Evolutionary conservation across 129 eudicot species (phyloP).

Genomic region (Oenanthe sinensis): DNA sequence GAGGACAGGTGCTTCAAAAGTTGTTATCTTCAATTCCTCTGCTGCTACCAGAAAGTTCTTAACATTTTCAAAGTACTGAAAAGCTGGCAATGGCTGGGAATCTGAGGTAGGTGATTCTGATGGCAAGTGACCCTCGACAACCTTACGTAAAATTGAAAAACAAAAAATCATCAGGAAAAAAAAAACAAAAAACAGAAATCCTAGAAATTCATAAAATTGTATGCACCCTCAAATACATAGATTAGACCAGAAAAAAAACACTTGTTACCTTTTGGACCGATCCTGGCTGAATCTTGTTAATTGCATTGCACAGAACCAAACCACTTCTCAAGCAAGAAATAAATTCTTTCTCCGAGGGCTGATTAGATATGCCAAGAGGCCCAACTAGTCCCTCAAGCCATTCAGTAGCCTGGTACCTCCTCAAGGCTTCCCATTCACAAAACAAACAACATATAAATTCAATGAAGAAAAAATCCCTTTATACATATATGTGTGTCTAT

Average conservation of each 20-base stretch:
- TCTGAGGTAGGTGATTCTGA: conserved; percentile 48
- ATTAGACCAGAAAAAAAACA: not conserved
- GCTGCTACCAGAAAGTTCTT: conserved; percentile 73
- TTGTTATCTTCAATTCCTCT: conserved; percentile 58
- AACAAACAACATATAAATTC: not conserved
- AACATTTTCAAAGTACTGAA: conserved; percentile 94
- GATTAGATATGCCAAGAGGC: conserved; percentile 53
- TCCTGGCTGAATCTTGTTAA: conserved; percentile 82
- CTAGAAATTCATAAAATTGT: not conserved
- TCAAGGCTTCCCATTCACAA: conserved; percentile 44
- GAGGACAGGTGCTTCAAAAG: conserved; percentile 75
- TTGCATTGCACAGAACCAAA: conserved; percentile 67
- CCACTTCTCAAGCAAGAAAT: conserved; percentile 90
- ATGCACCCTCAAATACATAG: not conserved
- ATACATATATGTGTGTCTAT: not conserved
- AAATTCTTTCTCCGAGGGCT: conserved; percentile 70
- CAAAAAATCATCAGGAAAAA: not conserved
- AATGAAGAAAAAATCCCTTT: not conserved
- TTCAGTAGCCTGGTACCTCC: conserved; percentile 71
- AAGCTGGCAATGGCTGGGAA: conserved; percentile 86
- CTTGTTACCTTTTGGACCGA: conserved; percentile 70
- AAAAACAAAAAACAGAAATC: not conserved
- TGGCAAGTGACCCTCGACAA: conserved; percentile 50
- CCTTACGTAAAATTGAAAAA: conserved; percentile 27
- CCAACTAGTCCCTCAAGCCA: conserved; percentile 84